Percentiles rank a stretch among this genome's conserved stretches.
Evolutionary conservation across 108 stramenopile species (phyloP).

Genomic region (Stephanodiscus minutulus): DNA sequence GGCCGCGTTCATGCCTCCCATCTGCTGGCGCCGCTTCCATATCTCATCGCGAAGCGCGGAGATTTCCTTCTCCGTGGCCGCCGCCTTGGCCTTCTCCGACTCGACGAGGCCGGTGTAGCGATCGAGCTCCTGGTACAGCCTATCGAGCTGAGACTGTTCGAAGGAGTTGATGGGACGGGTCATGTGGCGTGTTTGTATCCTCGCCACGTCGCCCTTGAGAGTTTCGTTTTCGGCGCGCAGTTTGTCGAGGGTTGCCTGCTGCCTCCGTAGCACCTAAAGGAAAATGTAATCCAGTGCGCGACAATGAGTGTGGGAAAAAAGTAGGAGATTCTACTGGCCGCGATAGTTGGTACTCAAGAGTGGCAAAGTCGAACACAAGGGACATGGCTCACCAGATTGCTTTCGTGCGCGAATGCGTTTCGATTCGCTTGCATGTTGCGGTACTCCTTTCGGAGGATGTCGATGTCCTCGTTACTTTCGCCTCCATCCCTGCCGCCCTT

Average conservation of each 20-base stretch:
- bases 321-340: background rate
- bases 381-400: constrained; percentile 33
- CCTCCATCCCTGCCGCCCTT: constrained; percentile 15
- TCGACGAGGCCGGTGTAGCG: constrained; percentile 54
- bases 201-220: constrained; percentile 78
- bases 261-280: constrained; percentile 72
- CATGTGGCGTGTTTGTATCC: constrained; percentile 65
- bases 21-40: constrained; percentile 69
- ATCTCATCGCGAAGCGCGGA: constrained; percentile 59
- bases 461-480: constrained; percentile 63
- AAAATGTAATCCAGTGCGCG: background rate
- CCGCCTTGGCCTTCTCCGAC: constrained; percentile 51
- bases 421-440: constrained; percentile 88
- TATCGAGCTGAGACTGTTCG: constrained; percentile 58
- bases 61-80: constrained; percentile 66
- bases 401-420: constrained; percentile 81
- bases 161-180: constrained; percentile 52
- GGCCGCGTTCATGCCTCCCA: constrained; percentile 85
- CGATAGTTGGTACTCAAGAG: no score
- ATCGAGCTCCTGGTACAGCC: constrained; percentile 61
- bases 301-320: background rate
- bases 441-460: constrained; percentile 82
- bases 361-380: no score
- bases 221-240: constrained; percentile 70
- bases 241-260: constrained; percentile 76